Conservation (phyloP, 306 rosid genomes). For the Cicer pinnatifidum region DNA sequence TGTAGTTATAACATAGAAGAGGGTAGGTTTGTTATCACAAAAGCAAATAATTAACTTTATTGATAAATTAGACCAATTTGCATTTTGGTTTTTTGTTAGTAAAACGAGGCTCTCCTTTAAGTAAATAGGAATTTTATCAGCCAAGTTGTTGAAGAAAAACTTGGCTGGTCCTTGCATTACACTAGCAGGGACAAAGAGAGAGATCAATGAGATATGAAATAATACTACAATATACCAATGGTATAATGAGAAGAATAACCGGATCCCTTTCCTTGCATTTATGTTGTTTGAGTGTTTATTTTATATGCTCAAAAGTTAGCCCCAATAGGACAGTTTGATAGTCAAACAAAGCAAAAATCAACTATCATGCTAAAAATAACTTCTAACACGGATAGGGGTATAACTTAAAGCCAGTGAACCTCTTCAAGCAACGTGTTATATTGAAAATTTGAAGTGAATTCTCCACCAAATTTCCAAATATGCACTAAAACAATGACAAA, state of each 20-base stretch:
- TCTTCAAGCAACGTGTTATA: background rate
- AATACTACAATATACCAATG: background rate
- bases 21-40: constrained; percentile 19
- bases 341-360: background rate
- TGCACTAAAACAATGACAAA: background rate
- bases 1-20: constrained; percentile 47
- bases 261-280: background rate
- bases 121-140: constrained; percentile 9
- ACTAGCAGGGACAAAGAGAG: background rate
- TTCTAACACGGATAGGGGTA: constrained; percentile 25
- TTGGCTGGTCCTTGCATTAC: background rate
- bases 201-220: background rate
- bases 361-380: background rate
- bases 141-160: constrained; percentile 7
- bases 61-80: constrained; percentile 20
- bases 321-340: background rate
- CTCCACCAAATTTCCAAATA: background rate
- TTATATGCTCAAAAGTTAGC: background rate
- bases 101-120: background rate
- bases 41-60: constrained; percentile 16
- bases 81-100: constrained; percentile 2
- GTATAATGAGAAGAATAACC: constrained; percentile 8
- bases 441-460: background rate
- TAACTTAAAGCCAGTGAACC: background rate
- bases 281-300: constrained; percentile 11